Conservation (phyloP, 129 eudicot species). For the Flaveria bidentis region DNA sequence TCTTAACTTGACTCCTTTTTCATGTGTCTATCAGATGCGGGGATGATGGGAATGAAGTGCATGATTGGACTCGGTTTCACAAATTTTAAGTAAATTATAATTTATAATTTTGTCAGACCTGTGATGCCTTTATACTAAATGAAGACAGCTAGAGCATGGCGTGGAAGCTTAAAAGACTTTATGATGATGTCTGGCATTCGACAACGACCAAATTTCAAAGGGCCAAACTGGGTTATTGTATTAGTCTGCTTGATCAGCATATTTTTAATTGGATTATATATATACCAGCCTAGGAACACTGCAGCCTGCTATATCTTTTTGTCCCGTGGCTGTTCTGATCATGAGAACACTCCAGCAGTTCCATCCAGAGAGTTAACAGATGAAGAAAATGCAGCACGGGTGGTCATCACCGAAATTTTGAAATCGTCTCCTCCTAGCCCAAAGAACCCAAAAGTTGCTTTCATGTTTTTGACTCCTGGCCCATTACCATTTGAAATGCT, state of each 20-base stretch:
- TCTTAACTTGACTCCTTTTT: constrained; percentile 5
- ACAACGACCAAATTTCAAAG: constrained; percentile 53
- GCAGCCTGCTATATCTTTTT: constrained; percentile 53
- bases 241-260: constrained; percentile 48
- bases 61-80: constrained; percentile 18
- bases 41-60: constrained; percentile 20
- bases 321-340: constrained; percentile 44
- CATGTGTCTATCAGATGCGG: constrained; percentile 29
- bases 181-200: constrained; percentile 52
- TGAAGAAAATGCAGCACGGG: constrained; percentile 53
- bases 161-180: constrained; percentile 40
- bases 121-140: constrained; percentile 50
- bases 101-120: constrained; percentile 11
- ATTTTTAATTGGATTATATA: constrained; percentile 44
- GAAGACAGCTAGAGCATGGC: constrained; percentile 64
- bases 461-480: constrained; percentile 63
- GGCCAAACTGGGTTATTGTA: constrained; percentile 51
- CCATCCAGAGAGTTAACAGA: constrained; percentile 58
- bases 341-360: constrained; percentile 29
- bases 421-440: constrained; percentile 39
- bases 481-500: constrained; percentile 61
- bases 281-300: constrained; percentile 44
- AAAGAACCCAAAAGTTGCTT: constrained; percentile 57
- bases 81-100: constrained; percentile 21
- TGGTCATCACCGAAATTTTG: constrained; percentile 54